Evolutionary conservation across 148 eudicot species (phyloP).

Genomic region (Amaranthus hypochondriacus): DNA sequence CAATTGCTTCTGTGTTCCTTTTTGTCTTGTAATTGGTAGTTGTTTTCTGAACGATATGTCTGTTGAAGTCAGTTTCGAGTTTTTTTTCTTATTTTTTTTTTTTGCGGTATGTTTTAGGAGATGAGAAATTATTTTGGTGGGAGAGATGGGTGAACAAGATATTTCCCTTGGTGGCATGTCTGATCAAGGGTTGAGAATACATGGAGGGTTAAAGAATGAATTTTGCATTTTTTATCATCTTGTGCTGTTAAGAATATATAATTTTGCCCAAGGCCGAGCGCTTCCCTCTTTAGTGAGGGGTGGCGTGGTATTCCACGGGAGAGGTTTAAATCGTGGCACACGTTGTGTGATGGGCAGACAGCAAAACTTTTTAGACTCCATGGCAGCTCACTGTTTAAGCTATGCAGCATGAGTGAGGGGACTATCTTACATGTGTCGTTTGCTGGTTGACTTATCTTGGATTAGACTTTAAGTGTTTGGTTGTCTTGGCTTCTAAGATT

Average conservation of each 20-base stretch:
- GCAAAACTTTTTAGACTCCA: conserved; percentile 14
- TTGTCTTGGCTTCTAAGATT: too few relatives aligned
- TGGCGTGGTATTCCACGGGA: conserved; percentile 52
- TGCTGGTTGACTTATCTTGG: not conserved
- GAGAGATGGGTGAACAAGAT: too few relatives aligned
- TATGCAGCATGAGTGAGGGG: conserved; percentile 27
- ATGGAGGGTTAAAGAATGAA: too few relatives aligned
- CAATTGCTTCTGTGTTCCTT: too few relatives aligned
- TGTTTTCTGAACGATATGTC: too few relatives aligned
- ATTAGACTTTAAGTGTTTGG: not conserved
- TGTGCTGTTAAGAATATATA: not conserved
- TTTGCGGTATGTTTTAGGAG: too few relatives aligned
- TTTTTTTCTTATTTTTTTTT: too few relatives aligned
- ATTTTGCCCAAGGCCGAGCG: conserved; percentile 42
- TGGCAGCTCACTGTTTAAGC: conserved; percentile 28
- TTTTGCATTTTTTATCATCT: too few relatives aligned
- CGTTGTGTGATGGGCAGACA: conserved; percentile 33
- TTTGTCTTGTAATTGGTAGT: too few relatives aligned
- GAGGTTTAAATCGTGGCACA: conserved; percentile 41
- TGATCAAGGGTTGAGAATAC: too few relatives aligned
- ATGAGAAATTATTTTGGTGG: not conserved
- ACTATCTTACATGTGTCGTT: conserved; percentile 27
- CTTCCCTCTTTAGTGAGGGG: conserved; percentile 45
- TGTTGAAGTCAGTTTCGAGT: too few relatives aligned
- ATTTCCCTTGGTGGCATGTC: too few relatives aligned